Conservation (phyloP, 352 stramenopile species). For the Phytophthora pluvialis region DNA sequence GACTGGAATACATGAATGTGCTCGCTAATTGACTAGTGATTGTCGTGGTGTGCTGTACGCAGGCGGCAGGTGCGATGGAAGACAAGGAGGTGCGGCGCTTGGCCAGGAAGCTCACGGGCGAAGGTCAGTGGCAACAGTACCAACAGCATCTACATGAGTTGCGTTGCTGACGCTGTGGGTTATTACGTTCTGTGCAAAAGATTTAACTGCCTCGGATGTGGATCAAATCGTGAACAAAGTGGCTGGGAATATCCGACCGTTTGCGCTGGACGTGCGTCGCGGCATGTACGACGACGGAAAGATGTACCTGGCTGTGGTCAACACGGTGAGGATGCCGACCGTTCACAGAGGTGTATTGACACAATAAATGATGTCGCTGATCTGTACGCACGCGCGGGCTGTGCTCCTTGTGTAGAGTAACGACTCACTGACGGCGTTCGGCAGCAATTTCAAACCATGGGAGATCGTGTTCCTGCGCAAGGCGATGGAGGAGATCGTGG, state of each 20-base stretch:
- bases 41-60: not conserved
- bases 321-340: constrained; percentile 50
- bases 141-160: not conserved
- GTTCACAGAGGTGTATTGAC: not conserved
- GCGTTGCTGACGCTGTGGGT: not conserved
- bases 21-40: not conserved
- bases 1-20: not conserved
- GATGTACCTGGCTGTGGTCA: constrained; percentile 82
- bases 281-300: constrained; percentile 85
- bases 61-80: constrained; percentile 75
- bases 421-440: constrained; percentile 75
- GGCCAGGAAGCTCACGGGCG: constrained; percentile 63
- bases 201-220: constrained; percentile 58
- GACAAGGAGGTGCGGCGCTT: constrained; percentile 63
- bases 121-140: constrained; percentile 45
- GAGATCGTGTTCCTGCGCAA: constrained; percentile 88
- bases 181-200: constrained; percentile 25
- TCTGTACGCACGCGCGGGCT: not conserved
- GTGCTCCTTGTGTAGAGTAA: constrained; percentile 56
- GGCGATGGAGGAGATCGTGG: constrained; percentile 82
- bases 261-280: constrained; percentile 76
- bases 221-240: constrained; percentile 74
- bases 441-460: constrained; percentile 81
- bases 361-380: constrained; percentile 3
- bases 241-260: constrained; percentile 58